Base-by-base conservation (phyloP, 768 basidiomycete species). In the Leccinum broughii region DNA sequence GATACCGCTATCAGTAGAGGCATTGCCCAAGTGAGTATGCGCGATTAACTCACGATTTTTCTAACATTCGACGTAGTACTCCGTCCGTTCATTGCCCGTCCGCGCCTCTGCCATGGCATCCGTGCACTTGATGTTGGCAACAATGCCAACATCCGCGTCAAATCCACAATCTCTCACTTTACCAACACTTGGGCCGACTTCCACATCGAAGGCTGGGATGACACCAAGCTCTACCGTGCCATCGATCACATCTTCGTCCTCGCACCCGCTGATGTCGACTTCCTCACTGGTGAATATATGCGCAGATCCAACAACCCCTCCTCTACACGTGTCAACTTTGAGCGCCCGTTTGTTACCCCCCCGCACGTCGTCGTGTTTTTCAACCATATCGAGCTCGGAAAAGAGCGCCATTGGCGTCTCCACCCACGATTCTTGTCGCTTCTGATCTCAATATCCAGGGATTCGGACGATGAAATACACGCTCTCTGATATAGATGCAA, bases 91-190 rank as follows among this genome's bases (percentile, higher is more conserved):
- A 37, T 66, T 20, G 54, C 64, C 24, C 64, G n/a, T 44, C 67
- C 67, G 7, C 64, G 67, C 34, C 41, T 68, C 37, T 14, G 64
- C 3, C 64, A 69, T 4, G 67, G 67, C 6, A 7, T 68, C 24
- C 59, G 59, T 26, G 0, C 0, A 8, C 34, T 68, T 3, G 67
- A 69, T 7, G 24, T 66, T 11, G 8, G 1, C n/a, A 35, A 41
- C 22, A 32, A n/a, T 1, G 56, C 56, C 48, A 54, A 56, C 53
- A 69, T 69, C 37, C 62, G 64, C 6, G 24, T 44, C 51, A 58
- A 48, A 24, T 57, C 67, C n/a, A 52, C 54, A 4, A 7, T 69
- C 26, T 49, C 54, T 2, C 28, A 66, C 26, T 26, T 44, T 17
- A 63, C 55, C 9, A 8, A 51, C 15, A 30, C 60, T 7, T 58